Evolutionary conservation across 129 eudicot genomes (phyloP).

Genomic region (Chrysanthemum seticuspe): DNA sequence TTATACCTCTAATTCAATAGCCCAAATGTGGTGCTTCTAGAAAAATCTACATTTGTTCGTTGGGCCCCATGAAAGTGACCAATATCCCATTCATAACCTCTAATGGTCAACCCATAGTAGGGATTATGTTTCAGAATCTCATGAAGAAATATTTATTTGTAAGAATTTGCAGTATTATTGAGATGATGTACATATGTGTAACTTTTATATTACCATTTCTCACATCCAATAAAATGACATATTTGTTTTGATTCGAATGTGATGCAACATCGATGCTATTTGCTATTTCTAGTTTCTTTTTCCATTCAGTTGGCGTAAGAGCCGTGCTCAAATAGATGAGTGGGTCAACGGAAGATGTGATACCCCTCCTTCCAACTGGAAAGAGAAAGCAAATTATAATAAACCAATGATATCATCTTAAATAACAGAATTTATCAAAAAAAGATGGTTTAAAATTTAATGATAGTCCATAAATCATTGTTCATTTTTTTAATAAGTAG

Average conservation of each 20-base stretch:
- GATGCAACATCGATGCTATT: slow-evolving; percentile 34
- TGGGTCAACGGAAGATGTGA: slow-evolving; percentile 89
- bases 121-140: no score
- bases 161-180: background rate
- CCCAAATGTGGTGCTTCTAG: slow-evolving; percentile 87
- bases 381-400: background rate
- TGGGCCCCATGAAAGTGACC: slow-evolving; percentile 92
- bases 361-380: slow-evolving; percentile 85
- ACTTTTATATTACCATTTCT: slow-evolving; percentile 67
- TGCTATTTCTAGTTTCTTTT: slow-evolving; percentile 52
- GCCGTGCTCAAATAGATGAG: slow-evolving; percentile 85
- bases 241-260: slow-evolving; percentile 29
- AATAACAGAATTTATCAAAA: background rate
- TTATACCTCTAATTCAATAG: slow-evolving; percentile 61
- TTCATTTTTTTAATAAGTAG: no score
- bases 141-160: no score
- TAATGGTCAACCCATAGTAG: no score
- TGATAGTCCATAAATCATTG: no score
- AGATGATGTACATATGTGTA: background rate
- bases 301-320: slow-evolving; percentile 83
- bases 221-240: slow-evolving; percentile 74
- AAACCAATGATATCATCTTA: background rate
- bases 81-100: slow-evolving; percentile 99
- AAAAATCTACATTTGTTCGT: slow-evolving; percentile 93
- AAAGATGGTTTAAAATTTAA: no score